Evolutionary conservation across 768 basidiomycete species (phyloP).

Genomic region (Termitomyces sp.): DNA sequence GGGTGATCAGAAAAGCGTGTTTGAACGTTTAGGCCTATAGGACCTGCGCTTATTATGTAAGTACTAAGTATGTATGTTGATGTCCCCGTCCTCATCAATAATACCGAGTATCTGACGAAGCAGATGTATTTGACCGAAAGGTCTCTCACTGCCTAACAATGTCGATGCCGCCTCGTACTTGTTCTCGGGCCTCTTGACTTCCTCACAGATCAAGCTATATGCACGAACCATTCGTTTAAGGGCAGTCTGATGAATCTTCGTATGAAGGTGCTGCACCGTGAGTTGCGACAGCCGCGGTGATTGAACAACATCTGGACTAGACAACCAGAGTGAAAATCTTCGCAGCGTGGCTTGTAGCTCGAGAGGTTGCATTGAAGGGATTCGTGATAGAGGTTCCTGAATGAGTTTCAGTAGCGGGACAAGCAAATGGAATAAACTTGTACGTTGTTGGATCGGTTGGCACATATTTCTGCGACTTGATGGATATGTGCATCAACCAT

Average conservation of each 20-base stretch:
- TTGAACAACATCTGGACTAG: constrained; percentile 72
- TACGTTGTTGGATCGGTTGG: constrained; percentile 34
- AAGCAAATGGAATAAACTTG: constrained; percentile 9
- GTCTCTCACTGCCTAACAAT: constrained; percentile 74
- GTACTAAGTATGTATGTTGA: neutral
- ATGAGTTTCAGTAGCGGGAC: neutral
- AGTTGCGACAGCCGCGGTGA: constrained; percentile 77
- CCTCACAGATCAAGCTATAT: constrained; percentile 71
- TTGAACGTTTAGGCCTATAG: neutral
- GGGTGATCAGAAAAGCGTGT: neutral
- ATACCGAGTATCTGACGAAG: constrained; percentile 78
- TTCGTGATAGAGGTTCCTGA: constrained; percentile 68
- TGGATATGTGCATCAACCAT: constrained; percentile 51
- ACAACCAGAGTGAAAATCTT: constrained; percentile 81
- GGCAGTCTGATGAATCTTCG: constrained; percentile 71
- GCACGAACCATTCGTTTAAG: constrained; percentile 60
- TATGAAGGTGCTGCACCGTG: constrained; percentile 58
- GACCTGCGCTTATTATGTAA: too few species aligned
- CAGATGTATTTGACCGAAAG: constrained; percentile 73
- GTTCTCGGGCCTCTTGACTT: constrained; percentile 70
- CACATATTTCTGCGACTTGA: constrained; percentile 38
- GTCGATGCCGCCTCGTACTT: constrained; percentile 91
- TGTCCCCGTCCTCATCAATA: constrained; percentile 38
- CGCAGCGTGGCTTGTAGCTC: constrained; percentile 58
- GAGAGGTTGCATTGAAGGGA: constrained; percentile 60